Conservation (phyloP, 257 asterid genomes). For the Linaria vulgaris region DNA sequence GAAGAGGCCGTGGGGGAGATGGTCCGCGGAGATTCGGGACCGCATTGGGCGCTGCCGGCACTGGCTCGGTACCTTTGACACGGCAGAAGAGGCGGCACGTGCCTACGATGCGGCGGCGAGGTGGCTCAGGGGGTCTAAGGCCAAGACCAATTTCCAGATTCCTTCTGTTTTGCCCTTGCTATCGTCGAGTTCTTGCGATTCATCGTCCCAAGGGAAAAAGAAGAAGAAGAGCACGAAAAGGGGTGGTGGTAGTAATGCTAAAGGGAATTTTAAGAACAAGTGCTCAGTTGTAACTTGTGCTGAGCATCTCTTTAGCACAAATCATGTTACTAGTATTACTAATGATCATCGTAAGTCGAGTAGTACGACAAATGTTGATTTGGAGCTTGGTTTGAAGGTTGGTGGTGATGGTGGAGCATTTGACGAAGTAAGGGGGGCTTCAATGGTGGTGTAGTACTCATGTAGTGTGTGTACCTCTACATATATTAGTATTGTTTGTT, state of each 20-base stretch:
- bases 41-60: slow-evolving; percentile 85
- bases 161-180: slow-evolving; percentile 47
- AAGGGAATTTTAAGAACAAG: slow-evolving; percentile 29
- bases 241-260: not conserved
- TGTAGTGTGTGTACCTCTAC: not conserved
- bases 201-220: not conserved
- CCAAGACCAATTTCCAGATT: slow-evolving; percentile 65
- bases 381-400: slow-evolving; percentile 63
- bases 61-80: slow-evolving; percentile 90
- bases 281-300: slow-evolving; percentile 63
- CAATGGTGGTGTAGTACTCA: slow-evolving; percentile 20
- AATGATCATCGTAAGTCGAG: not conserved
- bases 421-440: no score
- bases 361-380: slow-evolving; percentile 18
- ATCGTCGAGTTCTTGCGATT: slow-evolving; percentile 23
- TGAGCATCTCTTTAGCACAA: slow-evolving; percentile 50
- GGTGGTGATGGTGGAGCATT: slow-evolving; percentile 13
- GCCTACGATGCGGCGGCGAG: slow-evolving; percentile 94
- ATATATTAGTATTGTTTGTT: not conserved
- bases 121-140: slow-evolving; percentile 71
- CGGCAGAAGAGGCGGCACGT: slow-evolving; percentile 88
- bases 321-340: not conserved
- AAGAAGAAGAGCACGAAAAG: slow-evolving; percentile 20
- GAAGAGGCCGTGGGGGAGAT: slow-evolving; percentile 91
- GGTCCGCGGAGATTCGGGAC: slow-evolving; percentile 92